Percentiles rank a stretch among this genome's conserved stretches.
Conservation (phyloP, 345 rosid species). For the Camelina hispida region DNA sequence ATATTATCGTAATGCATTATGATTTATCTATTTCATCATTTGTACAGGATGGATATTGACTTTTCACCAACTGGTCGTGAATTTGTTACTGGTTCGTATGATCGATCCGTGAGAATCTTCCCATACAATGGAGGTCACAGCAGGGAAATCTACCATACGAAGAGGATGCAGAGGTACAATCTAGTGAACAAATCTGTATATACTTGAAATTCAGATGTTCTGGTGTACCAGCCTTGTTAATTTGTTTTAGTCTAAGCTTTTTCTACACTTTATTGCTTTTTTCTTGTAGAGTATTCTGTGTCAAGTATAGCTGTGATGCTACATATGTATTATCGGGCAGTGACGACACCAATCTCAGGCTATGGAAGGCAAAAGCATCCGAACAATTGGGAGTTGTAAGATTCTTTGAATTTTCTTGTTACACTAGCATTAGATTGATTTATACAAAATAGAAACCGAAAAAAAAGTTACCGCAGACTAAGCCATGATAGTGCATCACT, state of each 20-base stretch:
- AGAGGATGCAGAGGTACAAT: slow-evolving; percentile 96
- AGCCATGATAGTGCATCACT: not conserved
- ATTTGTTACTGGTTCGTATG: slow-evolving; percentile 97
- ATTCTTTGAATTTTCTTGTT: slow-evolving; percentile 33
- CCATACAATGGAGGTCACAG: slow-evolving; percentile 91
- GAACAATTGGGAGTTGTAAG: slow-evolving; percentile 98
- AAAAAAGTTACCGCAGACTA: not conserved
- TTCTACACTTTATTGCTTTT: not conserved
- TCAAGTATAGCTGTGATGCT: slow-evolving; percentile 93
- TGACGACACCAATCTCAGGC: slow-evolving; percentile 91
- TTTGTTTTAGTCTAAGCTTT: not conserved
- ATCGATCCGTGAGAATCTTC: slow-evolving; percentile 94
- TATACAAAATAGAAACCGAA: slow-evolving; percentile 3
- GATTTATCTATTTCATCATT: slow-evolving; percentile 10
- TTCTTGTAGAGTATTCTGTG: slow-evolving; percentile 82
- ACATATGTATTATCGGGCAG: slow-evolving; percentile 92
- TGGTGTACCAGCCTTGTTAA: not conserved
- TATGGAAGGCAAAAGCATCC: slow-evolving; percentile 99
- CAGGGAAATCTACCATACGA: slow-evolving; percentile 90
- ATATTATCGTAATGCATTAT: slow-evolving; percentile 1
- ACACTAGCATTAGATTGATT: slow-evolving; percentile 1
- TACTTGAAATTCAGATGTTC: not conserved
- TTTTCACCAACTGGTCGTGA: slow-evolving; percentile 98
- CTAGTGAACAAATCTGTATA: not conserved
- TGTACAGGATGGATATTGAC: slow-evolving; percentile 93